Base-by-base conservation (phyloP, 371 early-diverging fungal genomes). In the Syncephalastrum sp. region DNA sequence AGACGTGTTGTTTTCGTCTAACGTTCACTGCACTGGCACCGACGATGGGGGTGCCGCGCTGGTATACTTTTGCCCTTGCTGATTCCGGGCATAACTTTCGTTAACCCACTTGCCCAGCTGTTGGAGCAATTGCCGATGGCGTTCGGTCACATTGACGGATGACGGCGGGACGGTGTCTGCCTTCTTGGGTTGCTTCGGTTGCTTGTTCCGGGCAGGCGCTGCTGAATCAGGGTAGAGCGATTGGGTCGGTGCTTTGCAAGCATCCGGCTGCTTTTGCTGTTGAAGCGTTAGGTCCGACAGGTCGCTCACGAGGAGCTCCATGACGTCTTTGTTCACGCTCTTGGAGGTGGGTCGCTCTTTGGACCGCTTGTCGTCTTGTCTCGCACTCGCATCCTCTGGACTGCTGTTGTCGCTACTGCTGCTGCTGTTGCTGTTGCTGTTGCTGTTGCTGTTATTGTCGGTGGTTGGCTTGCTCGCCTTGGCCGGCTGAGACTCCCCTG, bases 51-150 rank as follows among this genome's bases (percentile, higher is more conserved):
- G 14, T 49, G 57, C 3, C 42, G 33, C 25, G 23, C 41, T 25
- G 55, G 16, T 41, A 17, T 12, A 42, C 21, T 27, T 27, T 54
- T 50, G 21, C 33, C 47, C 45, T 51, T 51, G 38, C 17, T 23
- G 21, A 33, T 53, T 56, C 43, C 41, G 8, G 13, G 50, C 58
- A 54, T 61, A 66, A 38, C 66, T 61, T 16, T 66, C 61, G 42
- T 66, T 66, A 4, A 66, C 66, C 66, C 66, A 66, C 23, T 54
- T 19, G 24, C 53, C 49, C 44, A 66, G 54, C 38, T 58, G 61
- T n/a, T 51, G 44, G 6, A 66, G 51, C 47, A 66, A 48, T 33
- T 45, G 21, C 6, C 54, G 54, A 54, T 66, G 66, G 16, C 57
- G 66, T 29, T 63, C 54, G 8, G 29, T 38, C 21, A 19, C 46